Evolutionary conservation across 2,329 filamentous ascomycete species (phyloP), one percentile per base, ranked within the genome.

Genomic region (Trichoderma simmonsii): DNA sequence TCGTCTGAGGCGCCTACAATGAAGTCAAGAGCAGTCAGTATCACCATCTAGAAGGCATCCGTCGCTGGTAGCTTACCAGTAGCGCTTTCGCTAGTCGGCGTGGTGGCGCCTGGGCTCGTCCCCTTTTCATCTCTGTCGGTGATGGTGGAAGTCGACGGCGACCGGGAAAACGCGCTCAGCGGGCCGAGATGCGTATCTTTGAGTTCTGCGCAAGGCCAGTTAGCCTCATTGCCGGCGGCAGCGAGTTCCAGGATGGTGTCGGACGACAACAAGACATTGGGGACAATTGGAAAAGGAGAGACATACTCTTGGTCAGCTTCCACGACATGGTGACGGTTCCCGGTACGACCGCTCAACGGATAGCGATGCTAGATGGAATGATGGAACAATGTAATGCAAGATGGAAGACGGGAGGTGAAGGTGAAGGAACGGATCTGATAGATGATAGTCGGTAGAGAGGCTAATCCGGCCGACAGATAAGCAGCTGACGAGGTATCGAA

Each of bases 171-270:
- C 76, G 93, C 92, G 83, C 92, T 94, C 78, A 97, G 87, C 79
- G 95, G 93, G 75, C 93, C 93, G 80, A 98, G 86, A 86, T 98
- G 96, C 81, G 95, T 98, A 84, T 98, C 95, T 87, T 98, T 98
- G 82, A 99, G 88, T 85, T 98, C 82, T 84, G 73, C 59, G 73
- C 30, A 59, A 6, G 30, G 67, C 57, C 63, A 61, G 75, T 80
- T 70, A 81, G 77, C 69, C 21, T 62, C 61, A 57, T 39, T 18
- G n/a, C 26, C 43, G 24, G 43, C 32, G n/a, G 9, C 15, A 30
- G 21, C 32, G 28, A 11, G 32, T 34, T 34, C 9, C 32, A 34
- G 12, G 32, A 34, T 0, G 4, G 32, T 12, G 4, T 34, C 32
- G 32, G 12, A 34, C 32, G 12, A 34, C 32, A 59, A 30, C 24